These are phyloP conservation scores for Sugiyamaella sp. DNA, from an alignment of 1,139 yeast species.

Conservation along the genomic window DNA sequence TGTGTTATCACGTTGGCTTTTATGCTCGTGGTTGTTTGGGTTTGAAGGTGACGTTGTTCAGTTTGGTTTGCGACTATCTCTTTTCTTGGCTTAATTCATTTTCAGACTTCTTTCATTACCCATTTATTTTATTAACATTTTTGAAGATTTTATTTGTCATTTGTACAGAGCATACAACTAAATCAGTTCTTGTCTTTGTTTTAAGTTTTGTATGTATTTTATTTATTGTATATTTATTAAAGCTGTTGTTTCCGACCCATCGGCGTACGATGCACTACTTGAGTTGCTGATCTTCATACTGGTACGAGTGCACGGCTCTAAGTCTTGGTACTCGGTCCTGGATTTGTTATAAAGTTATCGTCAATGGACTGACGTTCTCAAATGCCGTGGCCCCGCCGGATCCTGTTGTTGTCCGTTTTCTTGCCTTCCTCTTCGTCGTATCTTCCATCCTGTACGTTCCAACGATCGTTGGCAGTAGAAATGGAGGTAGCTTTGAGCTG, in stretches of 20 bases:
- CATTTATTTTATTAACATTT: constrained; percentile 2
- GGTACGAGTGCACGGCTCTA: too few relatives aligned
- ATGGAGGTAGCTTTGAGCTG: constrained; percentile 7
- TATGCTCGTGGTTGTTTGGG: too few relatives aligned
- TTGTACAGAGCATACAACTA: constrained; percentile 17
- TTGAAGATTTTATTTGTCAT: constrained; percentile 6
- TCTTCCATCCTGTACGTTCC: constrained; percentile 2
- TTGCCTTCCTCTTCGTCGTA: neutral
- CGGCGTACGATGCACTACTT: too few relatives aligned
- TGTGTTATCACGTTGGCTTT: too few relatives aligned
- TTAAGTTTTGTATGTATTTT: constrained; percentile 18
- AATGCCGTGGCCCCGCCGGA: neutral
- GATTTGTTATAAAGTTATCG: too few relatives aligned
- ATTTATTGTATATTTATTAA: constrained; percentile 18
- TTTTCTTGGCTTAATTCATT: neutral
- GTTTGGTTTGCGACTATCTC: too few relatives aligned
- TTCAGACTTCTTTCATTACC: constrained; percentile 1
- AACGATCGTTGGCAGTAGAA: constrained; percentile 1
- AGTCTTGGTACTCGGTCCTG: too few relatives aligned
- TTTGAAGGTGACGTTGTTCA: neutral
- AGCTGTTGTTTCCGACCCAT: too few relatives aligned
- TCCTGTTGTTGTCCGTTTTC: neutral
- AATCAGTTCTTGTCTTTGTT: constrained; percentile 6
- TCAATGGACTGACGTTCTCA: too few relatives aligned
- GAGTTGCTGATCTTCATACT: too few relatives aligned